Base-by-base conservation (phyloP, 208 protist genomes). In the Leishmania major region DNA sequence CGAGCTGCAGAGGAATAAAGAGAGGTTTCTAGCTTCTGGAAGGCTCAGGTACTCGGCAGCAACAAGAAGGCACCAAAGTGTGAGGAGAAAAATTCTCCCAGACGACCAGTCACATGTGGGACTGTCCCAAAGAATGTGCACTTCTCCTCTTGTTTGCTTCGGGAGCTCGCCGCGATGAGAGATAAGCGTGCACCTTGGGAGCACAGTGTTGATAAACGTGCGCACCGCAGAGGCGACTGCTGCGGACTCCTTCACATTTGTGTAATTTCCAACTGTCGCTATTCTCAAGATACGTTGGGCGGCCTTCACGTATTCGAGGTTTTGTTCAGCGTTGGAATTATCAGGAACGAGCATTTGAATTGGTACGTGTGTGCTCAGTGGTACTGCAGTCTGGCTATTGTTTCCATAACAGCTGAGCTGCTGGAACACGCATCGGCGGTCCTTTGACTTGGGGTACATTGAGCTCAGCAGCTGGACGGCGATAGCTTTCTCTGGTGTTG, bases 401-500 rank as follows among this genome's bases (percentile, higher is more conserved):
- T 8, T 82, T 31, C 84, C 84, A 71, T 57, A 84, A 47, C 67
- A 82, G n/a, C 67, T 89, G 11, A 82, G 59, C 74, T 95, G 92
- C 77, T 97, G 94, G 81, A 90, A 97, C 22, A 92, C 28, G 60
- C 88, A 95, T 11, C 94, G 91, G 0, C 92, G 86, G 79, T 97
- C 94, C 70, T 87, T 93, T 2, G 88, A 87, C 80, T 97, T 97
- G 1, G 93, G 88, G 78, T 96, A 97, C 71, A 96, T 77, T 15
- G 88, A 64, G 15, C 87, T 91, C 31, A 97, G 77, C 28, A 91
- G 67, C 64, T 82, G 88, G 17, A 96, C 60, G 40, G 90, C 84
- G 78, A 93, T 84, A 1, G 86, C 90, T 79, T 81, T 94, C 71
- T 73, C 40, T 15, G 60, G 31, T 25, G 64, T 75, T 55, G 45